These are phyloP conservation scores for Domatiomyces globalis DNA, from an alignment of 2,329 filamentous ascomycete species.

Conservation along the genomic window DNA sequence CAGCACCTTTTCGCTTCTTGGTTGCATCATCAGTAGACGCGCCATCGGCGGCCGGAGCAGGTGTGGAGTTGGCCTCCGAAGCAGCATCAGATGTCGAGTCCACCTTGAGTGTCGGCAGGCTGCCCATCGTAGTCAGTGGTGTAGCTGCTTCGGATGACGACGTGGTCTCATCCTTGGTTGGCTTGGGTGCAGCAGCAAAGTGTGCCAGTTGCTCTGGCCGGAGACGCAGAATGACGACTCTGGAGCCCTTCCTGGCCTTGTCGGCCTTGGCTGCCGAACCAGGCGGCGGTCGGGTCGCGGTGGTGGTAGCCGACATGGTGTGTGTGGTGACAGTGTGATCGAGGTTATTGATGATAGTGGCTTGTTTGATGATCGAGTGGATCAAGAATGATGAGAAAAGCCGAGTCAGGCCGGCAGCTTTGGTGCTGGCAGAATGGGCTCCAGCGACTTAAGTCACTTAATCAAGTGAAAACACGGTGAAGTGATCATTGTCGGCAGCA, in stretches of 20 bases:
- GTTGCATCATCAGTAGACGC: conserved; percentile 36
- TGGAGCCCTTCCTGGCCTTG: conserved; percentile 20
- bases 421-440: background rate
- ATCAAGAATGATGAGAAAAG: conserved; percentile 1
- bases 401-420: background rate
- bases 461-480: background rate
- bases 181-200: conserved; percentile 5
- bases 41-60: conserved; percentile 29
- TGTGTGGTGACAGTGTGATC: conserved; percentile 6
- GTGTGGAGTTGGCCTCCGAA: conserved; percentile 20
- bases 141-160: conserved; percentile 27
- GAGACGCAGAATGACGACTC: conserved; percentile 13
- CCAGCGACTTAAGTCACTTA: background rate
- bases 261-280: conserved; percentile 19
- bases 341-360: conserved; percentile 9
- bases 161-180: conserved; percentile 21
- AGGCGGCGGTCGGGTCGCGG: conserved; percentile 18
- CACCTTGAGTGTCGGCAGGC: conserved; percentile 28
- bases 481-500: background rate
- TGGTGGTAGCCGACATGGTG: conserved; percentile 18
- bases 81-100: conserved; percentile 27
- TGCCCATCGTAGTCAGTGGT: conserved; percentile 18
- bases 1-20: conserved; percentile 65
- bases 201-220: conserved; percentile 6
- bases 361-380: conserved; percentile 3